Evolutionary conservation across 345 rosid genomes (phyloP).

Genomic region (Populus deltoides): DNA sequence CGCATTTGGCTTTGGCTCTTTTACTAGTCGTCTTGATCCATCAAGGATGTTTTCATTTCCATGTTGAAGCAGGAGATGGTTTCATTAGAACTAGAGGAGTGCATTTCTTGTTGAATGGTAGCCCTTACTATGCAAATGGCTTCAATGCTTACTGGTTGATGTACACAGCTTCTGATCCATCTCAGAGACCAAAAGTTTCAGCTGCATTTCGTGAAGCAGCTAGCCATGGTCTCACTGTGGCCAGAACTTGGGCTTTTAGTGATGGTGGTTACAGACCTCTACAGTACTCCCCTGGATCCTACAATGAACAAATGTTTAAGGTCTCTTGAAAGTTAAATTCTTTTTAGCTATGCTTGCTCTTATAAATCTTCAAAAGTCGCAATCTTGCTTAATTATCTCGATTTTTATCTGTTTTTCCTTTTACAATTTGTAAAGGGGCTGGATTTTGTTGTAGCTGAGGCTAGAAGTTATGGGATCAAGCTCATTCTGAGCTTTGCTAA

Average conservation of each 20-base stretch:
- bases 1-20: constrained; percentile 27
- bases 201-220: constrained; percentile 26
- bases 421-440: constrained; percentile 15
- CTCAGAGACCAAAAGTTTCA: constrained; percentile 30
- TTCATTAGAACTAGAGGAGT: constrained; percentile 28
- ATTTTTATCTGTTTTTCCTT: neutral
- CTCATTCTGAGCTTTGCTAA: constrained; percentile 31
- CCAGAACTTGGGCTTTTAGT: constrained; percentile 37
- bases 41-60: constrained; percentile 7
- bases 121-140: constrained; percentile 31
- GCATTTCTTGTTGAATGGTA: constrained; percentile 29
- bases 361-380: neutral
- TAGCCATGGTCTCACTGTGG: constrained; percentile 28
- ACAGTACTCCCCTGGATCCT: constrained; percentile 30
- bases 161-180: constrained; percentile 30
- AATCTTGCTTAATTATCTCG: neutral
- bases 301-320: constrained; percentile 30
- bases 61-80: constrained; percentile 20
- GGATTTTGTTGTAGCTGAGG: constrained; percentile 36
- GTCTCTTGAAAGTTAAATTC: neutral
- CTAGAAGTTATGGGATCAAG: constrained; percentile 31
- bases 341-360: neutral
- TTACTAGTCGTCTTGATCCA: constrained; percentile 1
- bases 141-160: constrained; percentile 38
- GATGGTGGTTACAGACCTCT: constrained; percentile 35